Evolutionary conservation across 2,329 filamentous ascomycete genomes (phyloP), one percentile per base, ranked within the genome.

Genomic region (Phyllosticta citribraziliensis): DNA sequence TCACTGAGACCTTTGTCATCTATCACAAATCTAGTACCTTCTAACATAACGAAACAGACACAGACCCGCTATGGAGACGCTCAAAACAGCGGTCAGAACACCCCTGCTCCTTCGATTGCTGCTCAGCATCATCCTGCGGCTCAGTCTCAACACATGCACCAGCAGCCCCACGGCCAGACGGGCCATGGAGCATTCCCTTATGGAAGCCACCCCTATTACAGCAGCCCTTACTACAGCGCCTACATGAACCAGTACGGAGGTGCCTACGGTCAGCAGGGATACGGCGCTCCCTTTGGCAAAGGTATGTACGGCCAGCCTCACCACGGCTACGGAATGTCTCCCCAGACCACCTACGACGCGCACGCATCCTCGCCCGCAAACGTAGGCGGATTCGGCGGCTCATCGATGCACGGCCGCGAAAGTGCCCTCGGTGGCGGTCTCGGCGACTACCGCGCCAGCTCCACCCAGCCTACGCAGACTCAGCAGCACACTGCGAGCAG

Each of bases 81-180:
- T 64, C 89, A 91, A 69, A 91, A 88, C 78, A 96, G 91, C 72
- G 93, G 91, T 53, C 88, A 94, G 73, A 93, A 88, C 69, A 97
- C 92, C 2, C 92, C 93, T 40, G 94, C 95, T 77, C 91, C 92
- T 27, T 81, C 87, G 51, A 74, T 84, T 63, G 80, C 81, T 63
- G 78, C 75, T 58, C 81, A 82, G 63, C 80, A 82, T 63, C 82
- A 83, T 65, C 75, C 76, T 60, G 77, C 76, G 56, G 67, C 65
- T 53, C 72, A 72, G 9, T 74, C 76, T 64, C 79, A 79, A 63
- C 72, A 74, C 47, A 72, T 76, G 65, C 80, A 82, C 67, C 79
- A 81, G 70, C 79, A 81, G 70, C 78, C 76, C 57, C 78, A 79
- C 62, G 72, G 71, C 17, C 80, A 84, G 66, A 70, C 72, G 61